phyloP scores from a whole-genome alignment of 2,329 filamentous ascomycete genomes.

The Pyricularia pennisetigena region DNA sequence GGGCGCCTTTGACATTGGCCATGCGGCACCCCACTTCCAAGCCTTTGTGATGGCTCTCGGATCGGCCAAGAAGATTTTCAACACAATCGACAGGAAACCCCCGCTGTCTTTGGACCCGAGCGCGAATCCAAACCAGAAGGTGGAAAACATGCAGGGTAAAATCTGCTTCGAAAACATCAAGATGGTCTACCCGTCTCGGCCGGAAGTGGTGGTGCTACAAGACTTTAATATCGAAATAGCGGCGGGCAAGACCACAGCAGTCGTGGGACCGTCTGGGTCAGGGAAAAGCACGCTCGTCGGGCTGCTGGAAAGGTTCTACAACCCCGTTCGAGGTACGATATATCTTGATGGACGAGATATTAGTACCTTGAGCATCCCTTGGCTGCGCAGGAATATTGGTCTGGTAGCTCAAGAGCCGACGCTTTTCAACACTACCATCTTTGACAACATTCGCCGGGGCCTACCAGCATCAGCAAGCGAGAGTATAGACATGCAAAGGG shows the following conservation, averaged over 20 bases:
- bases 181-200: conserved; percentile 89
- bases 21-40: conserved; percentile 75
- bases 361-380: conserved; percentile 71
- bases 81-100: conserved; percentile 68
- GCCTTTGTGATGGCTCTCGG: conserved; percentile 77
- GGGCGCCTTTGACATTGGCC: conserved; percentile 83
- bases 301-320: conserved; percentile 94
- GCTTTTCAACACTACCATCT: conserved; percentile 83
- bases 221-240: conserved; percentile 71
- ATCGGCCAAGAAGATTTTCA: conserved; percentile 84
- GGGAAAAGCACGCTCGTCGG: conserved; percentile 54
- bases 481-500: conserved; percentile 59
- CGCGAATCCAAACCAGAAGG: conserved; percentile 56
- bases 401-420: conserved; percentile 90
- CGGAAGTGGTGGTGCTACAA: conserved; percentile 83
- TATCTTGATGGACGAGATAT: conserved; percentile 78
- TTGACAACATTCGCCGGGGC: conserved; percentile 81
- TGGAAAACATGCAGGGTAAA: conserved; percentile 64
- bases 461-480: conserved; percentile 68
- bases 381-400: conserved; percentile 86
- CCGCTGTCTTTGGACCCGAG: conserved; percentile 69
- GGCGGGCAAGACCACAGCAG: conserved; percentile 82
- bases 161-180: conserved; percentile 76
- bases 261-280: conserved; percentile 47
- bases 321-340: conserved; percentile 71